Conservation (phyloP, 140 eudicot genomes). For the Anethum foeniculum region DNA sequence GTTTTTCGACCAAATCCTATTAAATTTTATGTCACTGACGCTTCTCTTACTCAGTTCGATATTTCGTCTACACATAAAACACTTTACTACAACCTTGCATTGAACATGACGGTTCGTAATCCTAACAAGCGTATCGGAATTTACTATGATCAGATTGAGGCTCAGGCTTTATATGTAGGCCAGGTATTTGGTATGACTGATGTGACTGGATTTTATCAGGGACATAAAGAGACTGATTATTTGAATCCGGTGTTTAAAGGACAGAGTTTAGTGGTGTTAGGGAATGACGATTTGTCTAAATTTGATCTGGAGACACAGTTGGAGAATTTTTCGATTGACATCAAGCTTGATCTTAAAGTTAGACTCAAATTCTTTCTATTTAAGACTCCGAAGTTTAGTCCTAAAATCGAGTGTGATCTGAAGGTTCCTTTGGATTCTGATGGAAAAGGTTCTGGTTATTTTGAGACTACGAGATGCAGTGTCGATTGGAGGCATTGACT, state of each 20-base stretch:
- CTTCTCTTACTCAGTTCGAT: slow-evolving; percentile 43
- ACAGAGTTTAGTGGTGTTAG: slow-evolving; percentile 22
- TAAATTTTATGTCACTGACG: slow-evolving; percentile 55
- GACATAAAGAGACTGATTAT: slow-evolving; percentile 33
- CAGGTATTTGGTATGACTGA: slow-evolving; percentile 25
- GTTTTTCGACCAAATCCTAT: slow-evolving; percentile 66
- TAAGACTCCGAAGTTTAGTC: slow-evolving; percentile 9
- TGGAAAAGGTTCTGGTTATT: not conserved
- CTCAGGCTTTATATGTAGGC: slow-evolving; percentile 30
- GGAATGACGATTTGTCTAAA: not conserved
- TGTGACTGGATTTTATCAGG: slow-evolving; percentile 33
- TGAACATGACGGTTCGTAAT: slow-evolving; percentile 54
- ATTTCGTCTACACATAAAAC: slow-evolving; percentile 32
- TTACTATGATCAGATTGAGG: slow-evolving; percentile 49
- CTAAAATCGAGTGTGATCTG: not conserved
- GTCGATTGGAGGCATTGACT: not conserved
- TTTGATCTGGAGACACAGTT: slow-evolving; percentile 23
- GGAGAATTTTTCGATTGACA: slow-evolving; percentile 21
- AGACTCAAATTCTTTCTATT: slow-evolving; percentile 25
- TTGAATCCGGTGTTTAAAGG: slow-evolving; percentile 32
- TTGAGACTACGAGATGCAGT: not conserved
- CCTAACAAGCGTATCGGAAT: slow-evolving; percentile 53
- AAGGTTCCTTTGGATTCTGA: slow-evolving; percentile 5
- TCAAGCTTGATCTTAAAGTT: slow-evolving; percentile 34
- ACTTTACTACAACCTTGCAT: slow-evolving; percentile 37